Conservation (phyloP, 1,284 basidiomycete genomes). For the Fomes fomentarius region DNA sequence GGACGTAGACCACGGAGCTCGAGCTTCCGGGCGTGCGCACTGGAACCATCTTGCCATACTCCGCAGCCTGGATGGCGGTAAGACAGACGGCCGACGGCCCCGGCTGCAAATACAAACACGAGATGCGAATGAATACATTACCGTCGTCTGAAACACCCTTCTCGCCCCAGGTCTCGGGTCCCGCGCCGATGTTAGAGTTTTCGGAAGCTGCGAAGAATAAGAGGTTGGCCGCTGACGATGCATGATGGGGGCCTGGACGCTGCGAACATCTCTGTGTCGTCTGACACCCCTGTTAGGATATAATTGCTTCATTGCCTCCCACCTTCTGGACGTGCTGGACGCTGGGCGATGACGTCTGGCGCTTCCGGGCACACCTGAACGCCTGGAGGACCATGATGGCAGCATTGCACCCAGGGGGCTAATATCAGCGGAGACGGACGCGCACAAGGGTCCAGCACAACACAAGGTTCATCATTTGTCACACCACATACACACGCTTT, state of each 20-base stretch:
- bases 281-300: too few species aligned
- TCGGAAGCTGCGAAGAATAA: too few species aligned
- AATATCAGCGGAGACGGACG: background rate
- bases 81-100: background rate
- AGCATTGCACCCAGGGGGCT: background rate
- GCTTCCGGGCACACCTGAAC: background rate
- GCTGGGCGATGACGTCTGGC: background rate
- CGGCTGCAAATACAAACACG: too few species aligned
- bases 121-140: too few species aligned
- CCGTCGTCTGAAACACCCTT: too few species aligned
- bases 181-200: background rate
- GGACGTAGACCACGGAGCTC: background rate
- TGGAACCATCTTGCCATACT: slow-evolving; percentile 6
- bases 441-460: background rate
- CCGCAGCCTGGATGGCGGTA: background rate
- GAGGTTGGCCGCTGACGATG: too few species aligned
- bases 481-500: background rate
- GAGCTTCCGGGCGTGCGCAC: background rate
- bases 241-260: background rate
- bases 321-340: too few species aligned
- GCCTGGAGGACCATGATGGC: background rate
- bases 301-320: too few species aligned
- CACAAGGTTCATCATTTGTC: slow-evolving; percentile 12
- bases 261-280: background rate
- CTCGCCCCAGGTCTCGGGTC: background rate